phyloP scores from a whole-genome alignment of 2,329 filamentous ascomycete species.

The Fusarium dimerum region DNA sequence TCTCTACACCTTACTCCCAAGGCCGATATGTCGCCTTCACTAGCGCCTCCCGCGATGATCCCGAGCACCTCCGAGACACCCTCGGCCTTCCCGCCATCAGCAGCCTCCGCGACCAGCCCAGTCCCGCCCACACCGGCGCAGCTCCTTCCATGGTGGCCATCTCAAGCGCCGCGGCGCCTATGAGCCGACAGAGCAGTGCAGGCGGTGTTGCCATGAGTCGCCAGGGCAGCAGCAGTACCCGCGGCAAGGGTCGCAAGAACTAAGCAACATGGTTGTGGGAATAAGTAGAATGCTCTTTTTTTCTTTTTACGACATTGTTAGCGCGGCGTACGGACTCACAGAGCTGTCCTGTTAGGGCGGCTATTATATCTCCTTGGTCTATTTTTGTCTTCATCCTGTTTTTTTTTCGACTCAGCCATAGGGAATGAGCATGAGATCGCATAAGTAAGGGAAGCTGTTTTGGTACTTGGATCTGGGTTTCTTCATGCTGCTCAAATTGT shows the following conservation, averaged over 20 bases:
- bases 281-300: constrained; percentile 9
- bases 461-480: background rate
- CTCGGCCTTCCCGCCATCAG: constrained; percentile 49
- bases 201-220: constrained; percentile 60
- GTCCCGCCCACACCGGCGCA: constrained; percentile 28
- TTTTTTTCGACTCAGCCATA: background rate
- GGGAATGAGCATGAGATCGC: background rate
- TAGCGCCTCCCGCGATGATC: constrained; percentile 46
- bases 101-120: constrained; percentile 44
- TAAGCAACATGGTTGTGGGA: constrained; percentile 14
- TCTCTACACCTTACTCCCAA: constrained; percentile 49
- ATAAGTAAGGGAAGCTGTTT: too few relatives aligned
- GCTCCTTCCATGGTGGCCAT: constrained; percentile 27
- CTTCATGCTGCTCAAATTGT: background rate
- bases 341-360: constrained; percentile 15
- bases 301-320: constrained; percentile 31
- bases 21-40: constrained; percentile 51
- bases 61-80: constrained; percentile 51
- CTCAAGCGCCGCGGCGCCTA: constrained; percentile 44
- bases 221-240: constrained; percentile 52
- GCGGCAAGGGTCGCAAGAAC: constrained; percentile 46
- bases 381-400: background rate
- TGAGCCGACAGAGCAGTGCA: constrained; percentile 58
- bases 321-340: constrained; percentile 30
- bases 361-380: constrained; percentile 6